Conservation (phyloP, 371 early-diverging fungal genomes). For the Mortierella sp. region DNA sequence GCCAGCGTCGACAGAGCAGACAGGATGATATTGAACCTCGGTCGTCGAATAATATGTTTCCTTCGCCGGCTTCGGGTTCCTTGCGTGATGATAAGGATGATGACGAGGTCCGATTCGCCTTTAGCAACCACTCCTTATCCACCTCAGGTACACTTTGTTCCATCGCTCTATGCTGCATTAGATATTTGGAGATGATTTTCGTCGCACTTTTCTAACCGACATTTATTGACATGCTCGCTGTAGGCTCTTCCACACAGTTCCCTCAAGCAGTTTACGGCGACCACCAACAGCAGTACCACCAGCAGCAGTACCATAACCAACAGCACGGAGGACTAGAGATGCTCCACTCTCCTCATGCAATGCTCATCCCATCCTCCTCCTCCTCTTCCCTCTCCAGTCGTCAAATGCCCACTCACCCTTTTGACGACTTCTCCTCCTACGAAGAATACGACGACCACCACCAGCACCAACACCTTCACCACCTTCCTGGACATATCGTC, state of each 20-base stretch:
- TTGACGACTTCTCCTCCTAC: conserved; percentile 5
- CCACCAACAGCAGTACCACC: background rate
- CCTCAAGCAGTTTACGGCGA: background rate
- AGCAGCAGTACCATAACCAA: background rate
- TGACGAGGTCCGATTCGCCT: conserved; percentile 20
- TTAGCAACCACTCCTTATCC: background rate
- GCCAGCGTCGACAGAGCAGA: conserved; percentile 61
- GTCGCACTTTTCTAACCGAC: background rate
- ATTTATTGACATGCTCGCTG: background rate
- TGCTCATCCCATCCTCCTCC: conserved; percentile 22
- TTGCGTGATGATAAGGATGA: conserved; percentile 42
- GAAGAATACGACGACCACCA: conserved; percentile 14
- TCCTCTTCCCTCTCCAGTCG: background rate
- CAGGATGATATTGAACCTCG: conserved; percentile 26
- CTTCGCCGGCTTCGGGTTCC: conserved; percentile 45
- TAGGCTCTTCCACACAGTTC: conserved; percentile 8
- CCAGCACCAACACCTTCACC: background rate
- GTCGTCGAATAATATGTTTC: conserved; percentile 22
- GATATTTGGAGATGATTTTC: background rate
- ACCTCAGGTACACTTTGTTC: conserved; percentile 7
- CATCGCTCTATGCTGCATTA: background rate
- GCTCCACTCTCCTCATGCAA: conserved; percentile 17
- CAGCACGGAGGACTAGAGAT: background rate
- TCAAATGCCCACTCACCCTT: conserved; percentile 11
- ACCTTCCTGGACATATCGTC: background rate